phyloP scores from a whole-genome alignment of 495 filamentous ascomycete genomes.

The Penicillium paradoxum region DNA sequence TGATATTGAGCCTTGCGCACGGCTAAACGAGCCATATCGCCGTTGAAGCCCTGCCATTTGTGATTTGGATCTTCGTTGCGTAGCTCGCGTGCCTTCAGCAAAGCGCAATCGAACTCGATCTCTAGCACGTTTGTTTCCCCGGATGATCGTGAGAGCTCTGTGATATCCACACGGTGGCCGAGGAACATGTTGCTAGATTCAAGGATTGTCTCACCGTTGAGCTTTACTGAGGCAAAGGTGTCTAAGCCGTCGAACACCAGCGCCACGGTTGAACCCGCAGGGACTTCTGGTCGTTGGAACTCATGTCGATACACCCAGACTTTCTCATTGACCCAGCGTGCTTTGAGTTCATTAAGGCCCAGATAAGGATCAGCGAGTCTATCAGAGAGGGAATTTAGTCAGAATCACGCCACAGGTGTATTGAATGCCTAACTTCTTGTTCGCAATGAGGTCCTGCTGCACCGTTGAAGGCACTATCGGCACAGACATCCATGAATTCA shows the following conservation, averaged over 20 bases:
- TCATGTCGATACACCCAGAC: constrained; percentile 67
- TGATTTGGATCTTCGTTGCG: constrained; percentile 42
- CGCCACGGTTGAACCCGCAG: constrained; percentile 39
- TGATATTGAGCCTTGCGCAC: constrained; percentile 85
- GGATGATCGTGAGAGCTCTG: constrained; percentile 38
- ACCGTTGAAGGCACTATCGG: constrained; percentile 3
- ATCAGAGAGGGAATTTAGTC: neutral
- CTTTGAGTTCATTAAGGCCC: constrained; percentile 71
- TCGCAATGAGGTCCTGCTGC: constrained; percentile 10
- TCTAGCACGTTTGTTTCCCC: constrained; percentile 43
- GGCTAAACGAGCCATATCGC: constrained; percentile 68
- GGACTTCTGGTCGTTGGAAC: constrained; percentile 49
- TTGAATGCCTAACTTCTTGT: neutral
- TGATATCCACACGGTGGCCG: constrained; percentile 66
- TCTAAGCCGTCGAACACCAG: constrained; percentile 80
- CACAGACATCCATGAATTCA: constrained; percentile 5
- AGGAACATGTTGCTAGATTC: constrained; percentile 80
- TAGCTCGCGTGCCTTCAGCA: constrained; percentile 44
- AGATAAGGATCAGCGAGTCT: constrained; percentile 56
- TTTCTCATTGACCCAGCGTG: constrained; percentile 80
- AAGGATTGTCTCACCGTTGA: constrained; percentile 66
- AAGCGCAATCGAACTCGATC: constrained; percentile 52
- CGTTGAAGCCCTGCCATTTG: constrained; percentile 65
- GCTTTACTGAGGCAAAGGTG: constrained; percentile 71
- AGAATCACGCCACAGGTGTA: neutral